Evolutionary conservation across 1,284 basidiomycete species (phyloP).

Genomic region (Tilletia walkeri): DNA sequence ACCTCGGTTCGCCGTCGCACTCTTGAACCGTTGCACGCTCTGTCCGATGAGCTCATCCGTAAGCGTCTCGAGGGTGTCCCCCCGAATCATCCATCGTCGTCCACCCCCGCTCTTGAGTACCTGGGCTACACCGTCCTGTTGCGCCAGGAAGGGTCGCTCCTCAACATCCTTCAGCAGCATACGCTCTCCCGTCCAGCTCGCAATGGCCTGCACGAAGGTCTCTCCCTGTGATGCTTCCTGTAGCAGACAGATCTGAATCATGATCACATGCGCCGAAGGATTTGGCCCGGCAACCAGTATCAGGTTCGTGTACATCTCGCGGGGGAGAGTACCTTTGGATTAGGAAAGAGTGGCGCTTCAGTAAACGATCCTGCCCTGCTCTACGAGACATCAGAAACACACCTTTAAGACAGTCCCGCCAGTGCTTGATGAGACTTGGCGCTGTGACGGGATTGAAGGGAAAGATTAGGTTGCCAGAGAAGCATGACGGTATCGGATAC

Average conservation of each 20-base stretch:
- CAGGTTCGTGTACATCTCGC: slow-evolving; percentile 81
- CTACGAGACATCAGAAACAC: slow-evolving; percentile 54
- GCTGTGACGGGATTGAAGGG: slow-evolving; percentile 80
- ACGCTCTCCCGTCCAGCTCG: slow-evolving; percentile 71
- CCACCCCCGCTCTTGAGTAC: slow-evolving; percentile 75
- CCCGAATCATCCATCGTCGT: slow-evolving; percentile 39
- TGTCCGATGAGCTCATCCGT: slow-evolving; percentile 80
- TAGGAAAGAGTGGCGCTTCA: not conserved
- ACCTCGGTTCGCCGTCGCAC: slow-evolving; percentile 60
- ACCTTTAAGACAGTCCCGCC: slow-evolving; percentile 84
- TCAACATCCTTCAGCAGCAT: slow-evolving; percentile 82
- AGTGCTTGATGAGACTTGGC: slow-evolving; percentile 80
- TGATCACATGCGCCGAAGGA: slow-evolving; percentile 62
- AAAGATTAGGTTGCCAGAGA: slow-evolving; percentile 84
- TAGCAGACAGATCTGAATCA: slow-evolving; percentile 84
- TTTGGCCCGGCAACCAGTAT: slow-evolving; percentile 76
- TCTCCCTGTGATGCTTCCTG: slow-evolving; percentile 70
- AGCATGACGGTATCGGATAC: slow-evolving; percentile 80
- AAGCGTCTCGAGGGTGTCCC: slow-evolving; percentile 65
- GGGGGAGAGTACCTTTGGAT: slow-evolving; percentile 58
- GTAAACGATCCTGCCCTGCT: not conserved
- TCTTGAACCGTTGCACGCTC: slow-evolving; percentile 73
- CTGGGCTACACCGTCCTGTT: slow-evolving; percentile 85
- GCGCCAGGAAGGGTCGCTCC: slow-evolving; percentile 79
- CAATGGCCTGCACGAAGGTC: slow-evolving; percentile 75